Percentiles rank a stretch among this genome's conserved stretches.
Evolutionary conservation across 1,284 basidiomycete species (phyloP).

Genomic region (Agroathelia rolfsii): DNA sequence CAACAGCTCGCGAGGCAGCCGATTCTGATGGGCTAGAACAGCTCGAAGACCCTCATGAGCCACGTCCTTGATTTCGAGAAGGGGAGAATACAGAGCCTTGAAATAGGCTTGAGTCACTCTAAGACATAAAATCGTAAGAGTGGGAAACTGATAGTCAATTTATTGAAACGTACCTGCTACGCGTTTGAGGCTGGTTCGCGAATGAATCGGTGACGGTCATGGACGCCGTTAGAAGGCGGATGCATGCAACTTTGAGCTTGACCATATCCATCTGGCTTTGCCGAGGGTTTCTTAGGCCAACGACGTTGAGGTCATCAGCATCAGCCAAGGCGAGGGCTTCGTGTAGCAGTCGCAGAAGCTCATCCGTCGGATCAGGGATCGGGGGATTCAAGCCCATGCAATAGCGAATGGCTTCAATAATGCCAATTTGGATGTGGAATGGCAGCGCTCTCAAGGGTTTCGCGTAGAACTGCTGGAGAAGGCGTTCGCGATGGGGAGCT

Average conservation of each 20-base stretch:
- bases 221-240: conserved; percentile 87
- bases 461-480: conserved; percentile 86
- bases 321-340: conserved; percentile 95
- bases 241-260: conserved; percentile 91
- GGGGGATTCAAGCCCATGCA: conserved; percentile 79
- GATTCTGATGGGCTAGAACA: conserved; percentile 83
- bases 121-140: conserved; percentile 8
- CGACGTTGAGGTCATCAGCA: conserved; percentile 81
- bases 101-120: conserved; percentile 96
- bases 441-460: conserved; percentile 96
- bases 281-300: conserved; percentile 67
- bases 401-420: conserved; percentile 96
- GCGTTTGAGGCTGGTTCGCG: conserved; percentile 69
- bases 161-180: conserved; percentile 58
- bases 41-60: conserved; percentile 91
- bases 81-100: conserved; percentile 94
- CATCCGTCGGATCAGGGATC: conserved; percentile 84
- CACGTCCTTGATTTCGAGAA: conserved; percentile 91
- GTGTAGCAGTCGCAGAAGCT: conserved; percentile 85
- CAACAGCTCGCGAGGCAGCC: conserved; percentile 91
- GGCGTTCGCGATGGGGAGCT: conserved; percentile 78
- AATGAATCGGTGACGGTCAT: conserved; percentile 95
- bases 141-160: conserved; percentile 8
- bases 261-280: conserved; percentile 81
- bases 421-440: conserved; percentile 94